Evolutionary conservation across 2,329 filamentous ascomycete genomes (phyloP).

Genomic region (Talaromyces sp.): DNA sequence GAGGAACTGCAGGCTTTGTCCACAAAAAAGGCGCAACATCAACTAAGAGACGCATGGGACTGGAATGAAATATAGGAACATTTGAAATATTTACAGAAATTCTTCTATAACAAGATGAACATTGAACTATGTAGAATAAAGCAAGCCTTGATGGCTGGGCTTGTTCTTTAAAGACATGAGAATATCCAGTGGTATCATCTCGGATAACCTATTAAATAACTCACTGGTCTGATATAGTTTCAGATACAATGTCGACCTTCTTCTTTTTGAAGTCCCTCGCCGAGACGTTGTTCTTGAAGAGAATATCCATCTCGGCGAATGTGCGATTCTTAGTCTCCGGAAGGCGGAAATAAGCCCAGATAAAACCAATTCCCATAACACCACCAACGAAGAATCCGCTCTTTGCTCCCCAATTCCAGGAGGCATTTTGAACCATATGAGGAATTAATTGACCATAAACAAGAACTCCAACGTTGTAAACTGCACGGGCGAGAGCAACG

Average conservation of each 20-base stretch:
- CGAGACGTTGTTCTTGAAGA: slow-evolving; percentile 17
- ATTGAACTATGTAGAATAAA: not conserved
- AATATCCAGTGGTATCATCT: not conserved
- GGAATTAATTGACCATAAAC: slow-evolving; percentile 16
- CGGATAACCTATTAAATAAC: not conserved
- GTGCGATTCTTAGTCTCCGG: slow-evolving; percentile 19
- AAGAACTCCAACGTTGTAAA: slow-evolving; percentile 16
- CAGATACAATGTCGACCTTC: slow-evolving; percentile 13
- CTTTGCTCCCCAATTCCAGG: slow-evolving; percentile 19
- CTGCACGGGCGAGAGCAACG: slow-evolving; percentile 15
- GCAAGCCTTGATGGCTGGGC: not conserved
- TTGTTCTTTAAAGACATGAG: not conserved
- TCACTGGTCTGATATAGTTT: slow-evolving; percentile 13
- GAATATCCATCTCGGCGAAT: slow-evolving; percentile 19
- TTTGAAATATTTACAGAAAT: not conserved
- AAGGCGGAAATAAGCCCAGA: slow-evolving; percentile 21
- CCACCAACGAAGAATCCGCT: slow-evolving; percentile 16
- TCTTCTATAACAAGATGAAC: not conserved
- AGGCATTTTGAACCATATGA: slow-evolving; percentile 15
- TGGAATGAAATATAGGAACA: not conserved
- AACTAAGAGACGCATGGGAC: slow-evolving; percentile 9
- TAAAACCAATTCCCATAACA: slow-evolving; percentile 14
- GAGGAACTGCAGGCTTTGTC: slow-evolving; percentile 10
- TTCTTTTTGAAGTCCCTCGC: slow-evolving; percentile 15
- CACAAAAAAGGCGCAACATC: slow-evolving; percentile 5